Base-by-base conservation (phyloP, 2,329 filamentous ascomycete species). In the Colletotrichum scovillei region DNA sequence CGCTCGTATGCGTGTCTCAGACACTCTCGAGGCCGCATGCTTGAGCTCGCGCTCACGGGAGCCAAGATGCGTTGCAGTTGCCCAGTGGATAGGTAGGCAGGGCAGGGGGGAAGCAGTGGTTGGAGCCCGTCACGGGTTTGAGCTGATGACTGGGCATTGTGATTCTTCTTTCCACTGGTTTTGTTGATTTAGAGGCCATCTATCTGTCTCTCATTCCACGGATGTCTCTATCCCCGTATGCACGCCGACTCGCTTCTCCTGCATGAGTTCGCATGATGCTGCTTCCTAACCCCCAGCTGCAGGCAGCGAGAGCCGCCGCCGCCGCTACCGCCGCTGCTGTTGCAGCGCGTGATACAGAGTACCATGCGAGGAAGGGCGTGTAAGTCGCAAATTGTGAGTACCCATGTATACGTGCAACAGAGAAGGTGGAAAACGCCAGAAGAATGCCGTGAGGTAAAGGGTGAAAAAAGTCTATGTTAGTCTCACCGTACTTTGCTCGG, bases 41-140 rank as follows among this genome's bases (percentile, higher is more conserved):
- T 67, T 74, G 57, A 19, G 58, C 56, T 28, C 52, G 22, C 69
- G 69, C 69, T 74, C 71, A 74, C 71, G 71, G 59, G 63, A 64
- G 32, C 69, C 14, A 42, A 42, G 38, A 42, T 42, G 38, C 3
- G 38, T 16, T 16, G 38, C 38, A 42, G 38, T 38, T 5, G 35
- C 12, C 35, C 35, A 38, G 35, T 38, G 35, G 35, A 14, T 35
- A 35, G 32, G 32, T 12, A 35, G 32, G 32, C 32, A 35, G 38
- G 32, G 32, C 32, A 35, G 30, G 24, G 46, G n/a, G 22, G 28
- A 8, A 28, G 11, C 32, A 22, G 38, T n/a, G 52, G n/a, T n/a
- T 16, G 16, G 56, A 9, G 42, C 16, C 12, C 38, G 14, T 42
- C 24, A 19, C 42, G 58, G 22, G 24, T 60, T 32, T 35, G 57